Evolutionary conservation across 2,329 filamentous ascomycete genomes (phyloP), one percentile per base, ranked within the genome.

Genomic region (Rosellinia necatrix): DNA sequence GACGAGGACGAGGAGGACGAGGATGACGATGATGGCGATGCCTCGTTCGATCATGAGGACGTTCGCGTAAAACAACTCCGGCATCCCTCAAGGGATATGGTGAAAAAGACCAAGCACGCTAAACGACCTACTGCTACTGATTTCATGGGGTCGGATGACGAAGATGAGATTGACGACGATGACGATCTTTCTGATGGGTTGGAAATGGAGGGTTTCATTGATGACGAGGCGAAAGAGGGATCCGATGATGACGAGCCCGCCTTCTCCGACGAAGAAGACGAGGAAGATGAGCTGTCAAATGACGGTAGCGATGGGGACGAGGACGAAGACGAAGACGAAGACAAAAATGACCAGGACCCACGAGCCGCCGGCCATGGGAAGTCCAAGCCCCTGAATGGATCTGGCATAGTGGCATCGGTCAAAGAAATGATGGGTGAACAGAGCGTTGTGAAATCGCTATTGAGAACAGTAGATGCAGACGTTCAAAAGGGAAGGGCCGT

Each of bases 401-500:
- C 70, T 22, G 67, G 68, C 9, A 46, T 61, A 48, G 83, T 83
- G 17, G 81, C 81, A 9, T 82, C 88, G 53, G 75, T 92, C 55
- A 84, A 84, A 65, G 79, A 91, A 60, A 86, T 92, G 79, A 81
- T 87, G 30, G 85, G 88, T 54, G 85, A 89, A 61, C 87, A 87
- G 67, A 81, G 77, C 3, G 81, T 91, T 32, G 79, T 87, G 6
- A 81, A 84, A 15, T 85, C 84, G 7, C 72, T 82, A 38, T 76
- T 78, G 1, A 79, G 87, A 67, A 87, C 88, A 1, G 86, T 86
- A 49, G 86, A 88, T 68, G 85, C 85, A 49, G 94, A 97, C 70
- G 85, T 89, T 4, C 84, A 87, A 37, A 97, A 97, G 73, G 94
- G 94, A 10, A 76, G 83, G 51, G 93, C 93, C 0, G 90, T 99